Conservation (phyloP, 2,329 filamentous ascomycete genomes). For the Acarospora socialis region DNA sequence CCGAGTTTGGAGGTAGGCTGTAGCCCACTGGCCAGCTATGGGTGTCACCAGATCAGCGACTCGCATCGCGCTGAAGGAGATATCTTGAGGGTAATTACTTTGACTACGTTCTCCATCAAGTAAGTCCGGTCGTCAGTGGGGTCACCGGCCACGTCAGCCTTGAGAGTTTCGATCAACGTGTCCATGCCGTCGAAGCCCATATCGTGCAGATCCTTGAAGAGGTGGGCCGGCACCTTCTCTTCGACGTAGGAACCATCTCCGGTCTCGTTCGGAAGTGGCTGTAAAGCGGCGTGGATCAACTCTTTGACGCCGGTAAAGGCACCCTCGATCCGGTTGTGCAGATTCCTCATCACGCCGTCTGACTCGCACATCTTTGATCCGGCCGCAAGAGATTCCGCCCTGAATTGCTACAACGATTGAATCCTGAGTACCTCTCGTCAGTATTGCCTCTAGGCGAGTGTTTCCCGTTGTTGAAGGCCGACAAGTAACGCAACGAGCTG, state of each 20-base stretch:
- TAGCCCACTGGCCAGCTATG: conserved; percentile 24
- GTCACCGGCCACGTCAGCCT: conserved; percentile 33
- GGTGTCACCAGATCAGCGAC: too few species aligned
- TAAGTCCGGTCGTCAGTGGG: conserved; percentile 48
- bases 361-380: too few species aligned
- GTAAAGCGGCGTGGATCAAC: conserved; percentile 27
- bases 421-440: too few species aligned
- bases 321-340: conserved; percentile 21
- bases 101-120: conserved; percentile 44
- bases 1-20: conserved; percentile 23
- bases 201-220: conserved; percentile 32
- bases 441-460: too few species aligned
- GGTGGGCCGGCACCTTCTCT: conserved; percentile 20
- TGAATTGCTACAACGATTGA: too few species aligned
- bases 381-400: too few species aligned
- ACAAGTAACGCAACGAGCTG: too few species aligned
- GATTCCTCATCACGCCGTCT: too few species aligned
- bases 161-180: conserved; percentile 26
- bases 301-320: conserved; percentile 25
- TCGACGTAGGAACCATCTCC: conserved; percentile 28
- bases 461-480: too few species aligned
- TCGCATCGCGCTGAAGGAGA: too few species aligned
- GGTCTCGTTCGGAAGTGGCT: conserved; percentile 28
- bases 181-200: conserved; percentile 33
- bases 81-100: conserved; percentile 19